Conservation (phyloP, 129 eudicot species). For the Kitagawia praeruptora region DNA sequence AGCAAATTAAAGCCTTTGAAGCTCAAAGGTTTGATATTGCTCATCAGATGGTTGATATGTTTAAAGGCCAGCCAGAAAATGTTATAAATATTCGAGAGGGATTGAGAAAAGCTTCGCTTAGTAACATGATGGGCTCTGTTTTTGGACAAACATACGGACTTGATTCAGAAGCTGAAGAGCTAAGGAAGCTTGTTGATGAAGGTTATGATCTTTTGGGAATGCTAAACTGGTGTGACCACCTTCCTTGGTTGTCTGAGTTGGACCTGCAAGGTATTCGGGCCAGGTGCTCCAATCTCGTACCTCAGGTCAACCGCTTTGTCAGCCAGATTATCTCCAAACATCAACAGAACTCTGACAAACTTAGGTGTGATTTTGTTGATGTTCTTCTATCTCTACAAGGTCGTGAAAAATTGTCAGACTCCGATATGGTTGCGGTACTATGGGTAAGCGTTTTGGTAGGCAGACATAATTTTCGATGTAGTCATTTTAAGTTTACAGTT, state of each 20-base stretch:
- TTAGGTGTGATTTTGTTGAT: conserved; percentile 51
- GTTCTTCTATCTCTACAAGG: conserved; percentile 72
- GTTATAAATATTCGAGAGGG: conserved; percentile 42
- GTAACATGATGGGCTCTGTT: conserved; percentile 87
- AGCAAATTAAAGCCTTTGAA: conserved; percentile 54
- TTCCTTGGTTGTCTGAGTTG: conserved; percentile 56
- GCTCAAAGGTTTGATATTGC: conserved; percentile 37
- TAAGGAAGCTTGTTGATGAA: conserved; percentile 60
- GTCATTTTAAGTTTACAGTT: neutral
- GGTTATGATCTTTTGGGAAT: conserved; percentile 76
- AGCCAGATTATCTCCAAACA: conserved; percentile 57
- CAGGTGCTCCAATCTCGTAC: conserved; percentile 69
- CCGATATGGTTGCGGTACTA: conserved; percentile 88
- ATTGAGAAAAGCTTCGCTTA: conserved; percentile 61
- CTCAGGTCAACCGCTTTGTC: conserved; percentile 62
- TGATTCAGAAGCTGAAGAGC: conserved; percentile 37
- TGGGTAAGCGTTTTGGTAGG: conserved; percentile 40
- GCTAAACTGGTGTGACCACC: conserved; percentile 82
- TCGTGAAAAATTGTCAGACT: conserved; percentile 55
- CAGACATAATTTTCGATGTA: neutral
- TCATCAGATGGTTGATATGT: conserved; percentile 36
- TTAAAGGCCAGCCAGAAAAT: conserved; percentile 5
- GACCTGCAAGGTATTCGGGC: conserved; percentile 61
- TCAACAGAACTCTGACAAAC: conserved; percentile 18
- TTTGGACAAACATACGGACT: conserved; percentile 52